These are phyloP conservation scores for Epithele typhae DNA, from an alignment of 768 basidiomycete genomes.

Conservation along the genomic window DNA sequence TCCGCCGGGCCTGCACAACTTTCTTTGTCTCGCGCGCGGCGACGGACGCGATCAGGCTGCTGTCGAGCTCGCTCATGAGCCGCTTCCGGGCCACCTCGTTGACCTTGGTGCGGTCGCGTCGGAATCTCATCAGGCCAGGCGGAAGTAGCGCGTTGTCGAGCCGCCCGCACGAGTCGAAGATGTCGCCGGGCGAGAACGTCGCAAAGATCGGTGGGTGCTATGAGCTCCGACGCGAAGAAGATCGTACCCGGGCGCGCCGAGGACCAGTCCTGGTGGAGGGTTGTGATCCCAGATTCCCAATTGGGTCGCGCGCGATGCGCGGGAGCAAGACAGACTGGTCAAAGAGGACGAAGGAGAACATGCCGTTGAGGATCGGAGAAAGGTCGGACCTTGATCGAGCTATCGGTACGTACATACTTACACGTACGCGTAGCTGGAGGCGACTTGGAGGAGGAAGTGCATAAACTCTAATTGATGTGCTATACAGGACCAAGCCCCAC, in stretches of 20 bases:
- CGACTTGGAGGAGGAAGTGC: too few species aligned
- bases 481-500: too few species aligned
- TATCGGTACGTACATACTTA: too few species aligned
- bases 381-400: constrained; percentile 71
- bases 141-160: constrained; percentile 81
- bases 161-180: constrained; percentile 82
- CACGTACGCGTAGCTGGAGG: too few species aligned
- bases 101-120: constrained; percentile 60
- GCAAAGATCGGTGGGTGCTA: constrained; percentile 85
- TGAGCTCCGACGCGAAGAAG: too few species aligned
- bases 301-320: constrained; percentile 91
- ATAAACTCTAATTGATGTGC: too few species aligned
- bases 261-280: constrained; percentile 94
- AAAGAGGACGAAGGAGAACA: too few species aligned
- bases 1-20: constrained; percentile 72
- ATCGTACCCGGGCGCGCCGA: constrained; percentile 82
- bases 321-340: too few species aligned
- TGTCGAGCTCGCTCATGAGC: constrained; percentile 95
- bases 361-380: constrained; percentile 73
- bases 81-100: constrained; percentile 93
- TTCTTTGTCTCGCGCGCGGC: constrained; percentile 95
- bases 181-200: constrained; percentile 98
- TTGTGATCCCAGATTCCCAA: constrained; percentile 99
- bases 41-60: too few species aligned
- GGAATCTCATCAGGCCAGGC: constrained; percentile 86